These are phyloP conservation scores for Musa schizocarpa DNA, from an alignment of 176 grass and related monocot species.

Conservation along the genomic window DNA sequence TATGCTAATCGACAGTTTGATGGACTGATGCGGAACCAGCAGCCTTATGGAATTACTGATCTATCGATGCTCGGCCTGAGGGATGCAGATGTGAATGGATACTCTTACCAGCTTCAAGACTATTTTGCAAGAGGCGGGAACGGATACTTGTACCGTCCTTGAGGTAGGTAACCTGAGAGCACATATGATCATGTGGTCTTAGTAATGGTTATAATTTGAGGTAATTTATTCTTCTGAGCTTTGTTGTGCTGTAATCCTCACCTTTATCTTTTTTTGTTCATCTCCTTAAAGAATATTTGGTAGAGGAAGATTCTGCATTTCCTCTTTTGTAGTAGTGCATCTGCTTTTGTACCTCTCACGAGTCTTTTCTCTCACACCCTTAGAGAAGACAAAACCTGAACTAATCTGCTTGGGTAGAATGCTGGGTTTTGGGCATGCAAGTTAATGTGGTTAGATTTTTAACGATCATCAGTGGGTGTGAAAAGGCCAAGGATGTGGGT, in stretches of 20 bases:
- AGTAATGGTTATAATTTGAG: constrained; percentile 57
- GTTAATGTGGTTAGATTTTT: no score
- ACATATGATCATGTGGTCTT: constrained; percentile 24
- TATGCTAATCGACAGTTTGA: constrained; percentile 50
- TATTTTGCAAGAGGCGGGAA: constrained; percentile 33
- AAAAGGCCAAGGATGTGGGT: no score
- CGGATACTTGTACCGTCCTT: constrained; percentile 49
- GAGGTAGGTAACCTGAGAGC: constrained; percentile 37
- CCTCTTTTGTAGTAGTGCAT: background rate
- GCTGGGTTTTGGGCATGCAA: no score
- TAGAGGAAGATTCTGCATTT: constrained; percentile 36
- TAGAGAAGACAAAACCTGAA: no score
- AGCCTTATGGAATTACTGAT: constrained; percentile 44
- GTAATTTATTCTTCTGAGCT: constrained; percentile 39
- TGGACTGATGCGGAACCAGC: constrained; percentile 44
- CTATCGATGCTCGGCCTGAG: constrained; percentile 29
- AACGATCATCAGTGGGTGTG: no score
- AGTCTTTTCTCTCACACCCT: no score
- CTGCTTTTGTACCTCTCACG: no score
- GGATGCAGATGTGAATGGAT: constrained; percentile 39
- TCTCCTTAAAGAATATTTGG: constrained; percentile 15
- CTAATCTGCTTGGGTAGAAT: no score
- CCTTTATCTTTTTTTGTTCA: background rate
- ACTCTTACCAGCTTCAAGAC: constrained; percentile 40
- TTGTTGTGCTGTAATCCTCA: constrained; percentile 46